Base-by-base conservation (phyloP, 306 rosid species). In the Notholithocarpus densiflorus region DNA sequence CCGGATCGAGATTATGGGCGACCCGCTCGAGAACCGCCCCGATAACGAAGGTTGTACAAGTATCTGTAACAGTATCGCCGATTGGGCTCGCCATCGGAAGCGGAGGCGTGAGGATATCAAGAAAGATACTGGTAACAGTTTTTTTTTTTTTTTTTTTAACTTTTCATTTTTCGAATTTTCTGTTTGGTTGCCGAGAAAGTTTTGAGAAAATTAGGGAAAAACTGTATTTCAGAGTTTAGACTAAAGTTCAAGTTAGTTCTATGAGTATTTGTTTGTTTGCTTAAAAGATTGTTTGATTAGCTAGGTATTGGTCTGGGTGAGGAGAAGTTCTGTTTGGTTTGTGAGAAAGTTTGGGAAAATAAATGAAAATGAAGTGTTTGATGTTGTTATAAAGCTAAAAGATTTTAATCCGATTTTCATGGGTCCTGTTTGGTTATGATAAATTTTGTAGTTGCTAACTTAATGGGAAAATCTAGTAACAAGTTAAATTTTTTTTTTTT, bases 41-140 rank as follows among this genome's bases (percentile, higher is more conserved):
- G 94, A 91, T 64, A 66, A 92, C 5, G 94, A 87, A 1, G 84
- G 80, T 19, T 88, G 91, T 31, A 66, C 92, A 20, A 91, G 90
- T 84, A 77, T 96, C 70, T 89, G 92, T 31, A 66, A 91, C 27
- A 91, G 90, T 84, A 77, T 96, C 66, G 90, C 94, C 54, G 97
- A 96, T 83, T 96, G 99, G 99, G 98, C 96, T 11, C 87, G 92
- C 59, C 93, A 92, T 73, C 91, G 98, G 21, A 96, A 96, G 93
- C 84, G 99, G 73, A 77, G 98, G 75, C 89, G 98, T 40, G 98
- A 91, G 80, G 98, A 91, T 77, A 79, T 89, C 68, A 95, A 85
- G 79, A 95, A 86, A 86, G 98, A 96, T 17, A 82, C 57, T 75
- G 89, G 98, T 96, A 40, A 40, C 6, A 23, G 77, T 75, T 5